Conservation (phyloP, 208 protist genomes). For the Leishmania tropica region DNA sequence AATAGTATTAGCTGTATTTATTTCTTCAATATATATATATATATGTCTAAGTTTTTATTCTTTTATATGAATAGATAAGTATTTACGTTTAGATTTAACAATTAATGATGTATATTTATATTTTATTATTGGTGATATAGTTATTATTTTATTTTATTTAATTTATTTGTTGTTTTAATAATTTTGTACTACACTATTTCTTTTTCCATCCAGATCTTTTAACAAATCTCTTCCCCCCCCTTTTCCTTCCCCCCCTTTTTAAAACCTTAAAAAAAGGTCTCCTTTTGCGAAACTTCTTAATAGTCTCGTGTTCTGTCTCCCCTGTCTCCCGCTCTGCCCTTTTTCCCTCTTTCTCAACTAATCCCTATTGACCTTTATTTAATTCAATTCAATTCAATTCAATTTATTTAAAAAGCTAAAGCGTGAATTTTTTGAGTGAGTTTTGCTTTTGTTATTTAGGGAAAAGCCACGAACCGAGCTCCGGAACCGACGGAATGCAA, state of each 20-base stretch:
- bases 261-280: constrained; percentile 20
- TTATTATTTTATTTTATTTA: constrained; percentile 60
- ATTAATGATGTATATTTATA: constrained; percentile 85
- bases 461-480: constrained; percentile 38
- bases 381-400: no score
- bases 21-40: constrained; percentile 75
- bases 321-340: constrained; percentile 31
- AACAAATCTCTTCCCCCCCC: constrained; percentile 40
- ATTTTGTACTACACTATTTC: neutral
- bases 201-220: constrained; percentile 60
- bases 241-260: constrained; percentile 39
- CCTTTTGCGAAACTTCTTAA: constrained; percentile 15
- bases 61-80: constrained; percentile 69
- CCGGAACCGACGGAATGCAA: constrained; percentile 35
- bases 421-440: constrained; percentile 7
- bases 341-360: constrained; percentile 11
- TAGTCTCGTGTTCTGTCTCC: constrained; percentile 25
- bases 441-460: constrained; percentile 4
- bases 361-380: constrained; percentile 27
- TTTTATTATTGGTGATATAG: constrained; percentile 44
- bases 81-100: constrained; percentile 51
- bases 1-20: constrained; percentile 75
- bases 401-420: no score
- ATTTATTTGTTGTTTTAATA: constrained; percentile 79
- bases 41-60: constrained; percentile 67